Percentiles rank a stretch among this genome's conserved stretches.
These are phyloP conservation scores for Chlorencoelia australis DNA, from an alignment of 2,329 filamentous ascomycete species.

Conservation along the genomic window DNA sequence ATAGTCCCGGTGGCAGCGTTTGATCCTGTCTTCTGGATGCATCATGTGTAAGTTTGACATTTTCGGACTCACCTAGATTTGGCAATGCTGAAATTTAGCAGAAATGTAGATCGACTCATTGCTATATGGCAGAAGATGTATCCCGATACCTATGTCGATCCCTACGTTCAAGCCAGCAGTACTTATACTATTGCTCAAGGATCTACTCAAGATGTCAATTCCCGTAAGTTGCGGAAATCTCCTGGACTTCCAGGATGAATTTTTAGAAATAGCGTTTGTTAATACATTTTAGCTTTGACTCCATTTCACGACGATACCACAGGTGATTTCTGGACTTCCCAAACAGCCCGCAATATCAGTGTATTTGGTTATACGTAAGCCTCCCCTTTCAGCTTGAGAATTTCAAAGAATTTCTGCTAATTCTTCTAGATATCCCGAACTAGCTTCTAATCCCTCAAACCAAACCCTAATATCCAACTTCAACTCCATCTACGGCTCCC, in stretches of 20 bases:
- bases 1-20: conserved; percentile 62
- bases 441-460: conserved; percentile 2
- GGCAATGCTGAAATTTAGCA: not conserved
- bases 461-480: conserved; percentile 3
- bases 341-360: conserved; percentile 1
- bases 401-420: too few relatives aligned
- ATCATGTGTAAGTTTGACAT: conserved; percentile 14
- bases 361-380: conserved; percentile 63
- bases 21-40: conserved; percentile 47
- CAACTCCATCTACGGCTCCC: conserved; percentile 1
- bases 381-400: too few relatives aligned
- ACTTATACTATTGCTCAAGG: conserved; percentile 47
- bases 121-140: conserved; percentile 69
- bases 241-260: not conserved
- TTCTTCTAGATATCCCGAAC: conserved; percentile 62
- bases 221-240: not conserved
- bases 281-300: conserved; percentile 41
- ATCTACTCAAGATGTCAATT: conserved; percentile 1
- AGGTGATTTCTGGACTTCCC: conserved; percentile 3
- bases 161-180: conserved; percentile 40
- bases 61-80: not conserved
- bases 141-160: conserved; percentile 53
- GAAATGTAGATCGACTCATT: conserved; percentile 62
- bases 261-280: conserved; percentile 27
- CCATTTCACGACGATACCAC: conserved; percentile 45